Percentiles rank a stretch among this genome's conserved stretches.
phyloP scores from a whole-genome alignment of 371 early-diverging fungal genomes.

The Rhizopus microsporus region DNA sequence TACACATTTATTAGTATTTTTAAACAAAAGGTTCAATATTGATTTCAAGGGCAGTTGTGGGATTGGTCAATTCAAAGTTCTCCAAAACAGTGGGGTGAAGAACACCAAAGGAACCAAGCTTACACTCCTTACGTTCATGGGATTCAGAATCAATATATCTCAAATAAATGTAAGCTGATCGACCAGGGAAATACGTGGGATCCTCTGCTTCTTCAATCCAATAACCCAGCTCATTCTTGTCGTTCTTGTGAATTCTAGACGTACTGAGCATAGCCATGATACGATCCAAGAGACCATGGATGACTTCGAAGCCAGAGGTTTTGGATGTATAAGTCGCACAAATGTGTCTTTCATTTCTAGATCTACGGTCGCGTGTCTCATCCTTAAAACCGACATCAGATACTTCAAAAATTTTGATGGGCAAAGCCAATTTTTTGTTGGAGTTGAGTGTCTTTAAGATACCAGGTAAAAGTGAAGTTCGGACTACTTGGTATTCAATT shows the following conservation, averaged over 20 bases:
- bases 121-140: constrained; percentile 48
- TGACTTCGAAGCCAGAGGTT: constrained; percentile 91
- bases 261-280: constrained; percentile 83
- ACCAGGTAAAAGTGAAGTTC: constrained; percentile 95
- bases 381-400: constrained; percentile 95
- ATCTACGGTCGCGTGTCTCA: constrained; percentile 73
- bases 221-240: constrained; percentile 62
- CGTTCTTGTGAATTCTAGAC: constrained; percentile 46
- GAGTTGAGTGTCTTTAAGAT: constrained; percentile 93
- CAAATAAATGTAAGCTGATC: constrained; percentile 83
- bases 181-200: constrained; percentile 91
- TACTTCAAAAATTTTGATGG: constrained; percentile 97
- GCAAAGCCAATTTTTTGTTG: constrained; percentile 93
- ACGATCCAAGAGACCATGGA: constrained; percentile 93
- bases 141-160: constrained; percentile 47
- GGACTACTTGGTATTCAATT: constrained; percentile 93
- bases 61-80: constrained; percentile 84
- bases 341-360: constrained; percentile 92
- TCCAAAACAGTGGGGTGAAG: constrained; percentile 91
- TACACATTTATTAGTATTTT: constrained; percentile 15
- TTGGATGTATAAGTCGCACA: constrained; percentile 89
- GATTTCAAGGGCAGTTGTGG: constrained; percentile 92
- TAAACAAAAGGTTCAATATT: constrained; percentile 96
- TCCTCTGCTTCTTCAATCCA: constrained; percentile 82
- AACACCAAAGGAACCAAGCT: constrained; percentile 90